A percentile compares a stretch with the other conserved stretches of the same genome.
phyloP scores from a whole-genome alignment of 768 basidiomycete species.

The Russula vinacea region DNA sequence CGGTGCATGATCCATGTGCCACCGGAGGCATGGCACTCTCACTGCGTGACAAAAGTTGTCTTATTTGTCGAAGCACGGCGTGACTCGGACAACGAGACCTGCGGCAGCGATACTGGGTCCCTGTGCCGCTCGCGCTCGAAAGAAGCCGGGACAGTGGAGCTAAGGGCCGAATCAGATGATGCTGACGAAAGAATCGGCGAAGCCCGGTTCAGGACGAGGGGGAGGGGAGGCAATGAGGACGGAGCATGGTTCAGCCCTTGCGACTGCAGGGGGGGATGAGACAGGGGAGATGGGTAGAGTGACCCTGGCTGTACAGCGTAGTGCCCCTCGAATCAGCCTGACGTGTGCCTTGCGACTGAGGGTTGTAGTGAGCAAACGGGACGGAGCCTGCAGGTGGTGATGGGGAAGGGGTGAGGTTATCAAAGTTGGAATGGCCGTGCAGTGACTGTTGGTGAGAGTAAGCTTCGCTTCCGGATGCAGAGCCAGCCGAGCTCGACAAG shows the following conservation, averaged over 20 bases:
- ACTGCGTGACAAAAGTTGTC: constrained; percentile 29
- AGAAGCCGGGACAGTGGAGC: constrained; percentile 27
- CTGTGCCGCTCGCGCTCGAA: constrained; percentile 29
- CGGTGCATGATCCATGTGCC: not conserved
- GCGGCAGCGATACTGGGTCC: constrained; percentile 21
- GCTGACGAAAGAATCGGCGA: constrained; percentile 29
- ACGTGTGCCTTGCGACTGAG: constrained; percentile 36
- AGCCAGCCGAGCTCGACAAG: constrained; percentile 46
- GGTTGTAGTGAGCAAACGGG: constrained; percentile 58
- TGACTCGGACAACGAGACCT: constrained; percentile 17
- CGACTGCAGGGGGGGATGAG: constrained; percentile 40
- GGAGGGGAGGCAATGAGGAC: constrained; percentile 22
- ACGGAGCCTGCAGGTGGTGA: constrained; percentile 56
- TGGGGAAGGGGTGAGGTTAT: constrained; percentile 54
- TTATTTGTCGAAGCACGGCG: constrained; percentile 26
- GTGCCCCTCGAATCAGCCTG: constrained; percentile 33
- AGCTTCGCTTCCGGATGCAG: constrained; percentile 55
- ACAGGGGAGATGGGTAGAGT: constrained; percentile 49
- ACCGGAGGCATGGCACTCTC: constrained; percentile 9
- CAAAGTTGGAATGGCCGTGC: constrained; percentile 45
- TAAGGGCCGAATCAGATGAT: constrained; percentile 26
- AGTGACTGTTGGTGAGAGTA: constrained; percentile 34
- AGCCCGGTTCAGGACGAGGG: constrained; percentile 23
- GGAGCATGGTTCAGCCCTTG: constrained; percentile 20
- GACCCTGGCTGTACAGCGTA: constrained; percentile 24